Evolutionary conservation across 108 stramenopile genomes (phyloP).

Genomic region (Discostella stelligeroides): DNA sequence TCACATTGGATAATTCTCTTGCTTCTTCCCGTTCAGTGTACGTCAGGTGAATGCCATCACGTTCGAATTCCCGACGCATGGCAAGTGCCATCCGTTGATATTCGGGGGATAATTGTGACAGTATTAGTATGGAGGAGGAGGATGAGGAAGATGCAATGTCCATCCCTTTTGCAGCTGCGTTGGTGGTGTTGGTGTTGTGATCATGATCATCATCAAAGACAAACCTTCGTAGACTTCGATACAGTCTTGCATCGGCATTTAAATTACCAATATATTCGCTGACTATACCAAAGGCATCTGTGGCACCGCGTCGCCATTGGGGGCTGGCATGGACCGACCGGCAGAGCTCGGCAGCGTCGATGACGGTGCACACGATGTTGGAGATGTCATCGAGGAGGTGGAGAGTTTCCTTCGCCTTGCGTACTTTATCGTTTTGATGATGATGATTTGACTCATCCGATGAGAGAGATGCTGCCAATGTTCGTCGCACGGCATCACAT

Average conservation of each 20-base stretch:
- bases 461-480: constrained; percentile 39
- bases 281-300: constrained; percentile 73
- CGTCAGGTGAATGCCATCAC: constrained; percentile 91
- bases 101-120: constrained; percentile 59
- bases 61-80: constrained; percentile 88
- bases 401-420: constrained; percentile 58
- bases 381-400: constrained; percentile 86
- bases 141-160: constrained; percentile 2
- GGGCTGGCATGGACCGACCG: constrained; percentile 82
- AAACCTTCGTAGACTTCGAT: constrained; percentile 51
- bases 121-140: not conserved
- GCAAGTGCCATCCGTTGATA: constrained; percentile 75
- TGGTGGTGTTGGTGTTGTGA: not conserved
- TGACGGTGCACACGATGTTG: constrained; percentile 90
- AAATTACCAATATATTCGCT: constrained; percentile 87
- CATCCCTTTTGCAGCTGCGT: no score
- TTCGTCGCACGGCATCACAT: constrained; percentile 62
- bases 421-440: not conserved
- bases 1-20: constrained; percentile 60
- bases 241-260: constrained; percentile 83
- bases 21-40: constrained; percentile 74
- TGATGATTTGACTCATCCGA: no score
- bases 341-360: constrained; percentile 95
- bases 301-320: constrained; percentile 76
- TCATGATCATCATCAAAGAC: constrained; percentile 23